These are phyloP conservation scores for Pseudonitzschia multiseries DNA, from an alignment of 108 stramenopile species.

Conservation along the genomic window DNA sequence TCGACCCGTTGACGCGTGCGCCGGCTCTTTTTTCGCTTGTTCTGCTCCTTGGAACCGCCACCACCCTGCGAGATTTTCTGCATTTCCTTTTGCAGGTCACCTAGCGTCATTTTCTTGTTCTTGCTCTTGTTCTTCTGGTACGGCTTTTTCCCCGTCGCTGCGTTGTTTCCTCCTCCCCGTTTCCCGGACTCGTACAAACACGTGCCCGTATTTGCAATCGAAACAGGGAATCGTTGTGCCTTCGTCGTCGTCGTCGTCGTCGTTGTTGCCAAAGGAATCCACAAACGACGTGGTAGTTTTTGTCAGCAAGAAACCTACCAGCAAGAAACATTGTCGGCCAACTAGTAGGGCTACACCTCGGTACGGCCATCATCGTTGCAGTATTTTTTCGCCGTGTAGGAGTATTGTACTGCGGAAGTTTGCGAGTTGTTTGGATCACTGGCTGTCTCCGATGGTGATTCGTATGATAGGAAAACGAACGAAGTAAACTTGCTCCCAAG, in stretches of 20 bases:
- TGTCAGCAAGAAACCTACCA: constrained; percentile 2
- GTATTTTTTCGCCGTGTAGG: too few relatives aligned
- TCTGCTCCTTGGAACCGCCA: constrained; percentile 3
- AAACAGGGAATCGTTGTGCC: neutral
- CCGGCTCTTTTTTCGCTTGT: constrained; percentile 33
- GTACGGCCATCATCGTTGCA: neutral
- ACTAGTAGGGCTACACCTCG: neutral
- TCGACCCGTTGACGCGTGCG: constrained; percentile 64
- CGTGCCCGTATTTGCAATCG: neutral
- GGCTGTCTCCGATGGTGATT: too few relatives aligned
- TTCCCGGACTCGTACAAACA: neutral
- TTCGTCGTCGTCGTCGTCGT: too few relatives aligned
- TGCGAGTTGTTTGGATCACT: too few relatives aligned
- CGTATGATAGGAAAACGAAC: too few relatives aligned
- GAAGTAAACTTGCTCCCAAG: too few relatives aligned
- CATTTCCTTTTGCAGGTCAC: constrained; percentile 32
- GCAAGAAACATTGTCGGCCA: neutral
- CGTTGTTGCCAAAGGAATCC: neutral
- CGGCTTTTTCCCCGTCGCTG: constrained; percentile 1
- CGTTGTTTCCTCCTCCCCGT: neutral
- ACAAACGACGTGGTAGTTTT: constrained; percentile 7
- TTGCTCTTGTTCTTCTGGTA: constrained; percentile 20
- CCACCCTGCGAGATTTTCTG: constrained; percentile 23
- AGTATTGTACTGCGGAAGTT: too few relatives aligned
- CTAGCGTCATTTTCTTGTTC: constrained; percentile 31